Percentiles rank a stretch among this genome's conserved stretches.
Conservation (phyloP, 805 yeast species). For the Saturnispora ahearnii region DNA sequence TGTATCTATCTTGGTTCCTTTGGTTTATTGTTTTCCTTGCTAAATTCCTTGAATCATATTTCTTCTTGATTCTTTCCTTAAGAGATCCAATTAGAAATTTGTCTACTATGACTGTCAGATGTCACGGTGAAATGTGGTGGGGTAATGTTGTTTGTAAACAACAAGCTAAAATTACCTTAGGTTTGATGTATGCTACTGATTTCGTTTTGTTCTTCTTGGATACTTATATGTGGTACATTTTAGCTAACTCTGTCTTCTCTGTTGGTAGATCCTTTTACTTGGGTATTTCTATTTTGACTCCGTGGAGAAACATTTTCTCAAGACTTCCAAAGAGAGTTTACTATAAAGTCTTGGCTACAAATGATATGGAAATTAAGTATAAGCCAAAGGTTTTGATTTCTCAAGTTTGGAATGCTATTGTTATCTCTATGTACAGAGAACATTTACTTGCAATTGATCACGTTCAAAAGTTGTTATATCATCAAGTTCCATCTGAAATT, state of each 20-base stretch:
- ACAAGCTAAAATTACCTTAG: constrained; percentile 84
- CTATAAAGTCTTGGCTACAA: constrained; percentile 94
- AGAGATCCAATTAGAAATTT: constrained; percentile 92
- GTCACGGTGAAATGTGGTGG: constrained; percentile 93
- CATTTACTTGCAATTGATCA: constrained; percentile 97
- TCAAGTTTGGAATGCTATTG: constrained; percentile 98
- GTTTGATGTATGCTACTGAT: constrained; percentile 89
- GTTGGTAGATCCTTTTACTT: constrained; percentile 96
- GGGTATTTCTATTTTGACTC: constrained; percentile 98
- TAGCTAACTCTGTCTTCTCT: constrained; percentile 89
- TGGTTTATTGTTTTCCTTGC: constrained; percentile 89
- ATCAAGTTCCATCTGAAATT: constrained; percentile 96
- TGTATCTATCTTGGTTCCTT: constrained; percentile 90
- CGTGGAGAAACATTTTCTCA: constrained; percentile 98
- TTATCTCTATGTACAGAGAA: constrained; percentile 99
- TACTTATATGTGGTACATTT: constrained; percentile 98
- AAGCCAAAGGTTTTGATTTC: constrained; percentile 97
- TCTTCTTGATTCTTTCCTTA: constrained; percentile 77
- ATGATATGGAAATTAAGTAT: constrained; percentile 98
- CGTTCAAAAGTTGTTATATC: constrained; percentile 93
- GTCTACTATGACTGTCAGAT: constrained; percentile 81
- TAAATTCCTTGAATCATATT: constrained; percentile 84
- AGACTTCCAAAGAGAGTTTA: constrained; percentile 98
- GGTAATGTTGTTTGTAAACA: constrained; percentile 65
- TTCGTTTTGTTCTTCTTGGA: constrained; percentile 94